A percentile compares a stretch with the other conserved stretches of the same genome.
phyloP scores from a whole-genome alignment of 805 yeast species.

The Candida ortonii region DNA sequence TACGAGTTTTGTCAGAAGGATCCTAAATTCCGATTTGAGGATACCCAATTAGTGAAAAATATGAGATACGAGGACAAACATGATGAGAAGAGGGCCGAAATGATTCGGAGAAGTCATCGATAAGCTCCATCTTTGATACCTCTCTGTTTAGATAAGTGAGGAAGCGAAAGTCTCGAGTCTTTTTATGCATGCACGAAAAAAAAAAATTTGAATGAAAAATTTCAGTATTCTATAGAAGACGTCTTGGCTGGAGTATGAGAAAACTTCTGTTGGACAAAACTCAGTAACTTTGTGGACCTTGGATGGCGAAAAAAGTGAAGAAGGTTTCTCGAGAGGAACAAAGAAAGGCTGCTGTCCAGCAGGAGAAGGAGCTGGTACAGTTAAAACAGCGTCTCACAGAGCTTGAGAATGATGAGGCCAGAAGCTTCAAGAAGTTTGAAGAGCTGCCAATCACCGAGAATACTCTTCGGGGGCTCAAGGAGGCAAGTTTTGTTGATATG shows the following conservation, averaged over 20 bases:
- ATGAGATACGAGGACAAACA: conserved; percentile 28
- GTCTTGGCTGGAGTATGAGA: no score
- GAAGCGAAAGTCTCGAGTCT: conserved; percentile 1
- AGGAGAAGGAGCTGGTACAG: conserved; percentile 36
- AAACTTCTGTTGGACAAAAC: no score
- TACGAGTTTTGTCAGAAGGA: conserved; percentile 40
- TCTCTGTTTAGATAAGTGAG: no score
- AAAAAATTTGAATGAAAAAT: conserved; percentile 1
- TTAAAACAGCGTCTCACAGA: conserved; percentile 53
- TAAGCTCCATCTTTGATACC: no score
- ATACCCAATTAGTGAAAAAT: conserved; percentile 31
- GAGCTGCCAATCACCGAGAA: conserved; percentile 73
- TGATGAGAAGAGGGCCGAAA: conserved; percentile 27
- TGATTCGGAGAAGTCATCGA: conserved; percentile 25
- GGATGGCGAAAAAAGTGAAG: conserved; percentile 30
- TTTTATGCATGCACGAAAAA: no score
- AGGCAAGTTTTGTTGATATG: conserved; percentile 71
- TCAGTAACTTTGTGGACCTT: no score
- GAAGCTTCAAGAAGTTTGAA: conserved; percentile 50
- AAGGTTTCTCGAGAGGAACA: conserved; percentile 31
- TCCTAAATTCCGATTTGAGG: conserved; percentile 27
- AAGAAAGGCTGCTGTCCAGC: conserved; percentile 25
- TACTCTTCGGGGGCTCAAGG: conserved; percentile 70
- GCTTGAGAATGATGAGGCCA: conserved; percentile 43
- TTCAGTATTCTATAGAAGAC: no score